Evolutionary conservation across 2,329 filamentous ascomycete genomes (phyloP), one percentile per base, ranked within the genome.

Genomic region (Sclerotinia spermophila): DNA sequence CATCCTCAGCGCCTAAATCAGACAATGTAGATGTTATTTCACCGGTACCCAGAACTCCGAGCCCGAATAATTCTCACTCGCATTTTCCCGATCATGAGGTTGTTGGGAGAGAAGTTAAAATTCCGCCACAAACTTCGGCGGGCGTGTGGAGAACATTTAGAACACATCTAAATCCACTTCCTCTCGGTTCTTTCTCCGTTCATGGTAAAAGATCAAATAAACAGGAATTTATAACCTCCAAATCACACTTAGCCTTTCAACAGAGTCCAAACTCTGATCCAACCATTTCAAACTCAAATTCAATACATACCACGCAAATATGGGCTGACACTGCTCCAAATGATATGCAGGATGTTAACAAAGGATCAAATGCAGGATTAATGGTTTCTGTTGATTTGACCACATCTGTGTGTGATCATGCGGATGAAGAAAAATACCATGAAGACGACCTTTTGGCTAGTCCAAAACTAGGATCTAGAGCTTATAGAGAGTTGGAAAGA

Each of bases 401-500:
- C 5, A 8, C 1, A 30, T 13, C 10, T n/a, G n/a, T 1, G 15
- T 2, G 30, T 45, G 19, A 35, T 62, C 10, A 33, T 33, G 59
- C 10, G 8, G 33, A 33, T 2, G 59, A 65, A 1, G 61, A 27
- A 1, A 21, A 38, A 0, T 27, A 51, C 27, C 24, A 48, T 64
- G 44, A n/a, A 44, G 40, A 51, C 10, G n/a, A 56, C 13, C 30
- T 35, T 62, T 58, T 30, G 55, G 69, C 56, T 66, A 72, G 33
- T 24, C 61, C n/a, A 2, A 64, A 40, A 33, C 44, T 30, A 21
- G 76, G 76, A 5, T 75, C 74, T 1, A 42, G 75, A 17, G 74
- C 73, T 33, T 78, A 76, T 55, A 73, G 74, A 6, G 76, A 77
- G 65, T 67, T 73, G 1, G 74, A 75, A 62, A 68, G 71, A 27